These are phyloP conservation scores for Secale cereale DNA, from an alignment of 176 grass and related monocot species.

Conservation along the genomic window DNA sequence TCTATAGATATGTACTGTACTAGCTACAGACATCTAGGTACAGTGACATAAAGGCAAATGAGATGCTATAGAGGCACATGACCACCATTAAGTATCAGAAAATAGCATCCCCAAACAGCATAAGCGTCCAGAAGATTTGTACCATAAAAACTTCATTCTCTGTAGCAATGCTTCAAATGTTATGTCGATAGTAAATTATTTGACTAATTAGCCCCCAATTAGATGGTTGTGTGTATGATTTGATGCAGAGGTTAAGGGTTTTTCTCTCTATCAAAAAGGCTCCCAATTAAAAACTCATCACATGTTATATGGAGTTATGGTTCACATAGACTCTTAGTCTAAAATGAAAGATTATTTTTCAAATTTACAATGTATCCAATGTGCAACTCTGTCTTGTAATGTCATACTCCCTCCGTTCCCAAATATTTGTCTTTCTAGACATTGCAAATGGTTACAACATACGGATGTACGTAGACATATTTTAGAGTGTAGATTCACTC, in stretches of 20 bases:
- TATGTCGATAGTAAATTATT: background rate
- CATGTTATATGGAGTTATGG: background rate
- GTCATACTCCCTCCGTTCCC: too few species aligned
- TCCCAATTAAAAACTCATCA: background rate
- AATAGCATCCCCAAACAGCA: conserved; percentile 12
- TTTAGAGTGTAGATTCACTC: too few species aligned
- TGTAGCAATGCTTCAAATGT: background rate
- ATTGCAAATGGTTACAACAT: too few species aligned
- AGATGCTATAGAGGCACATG: conserved; percentile 3
- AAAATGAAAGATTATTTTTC: background rate
- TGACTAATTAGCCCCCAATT: background rate
- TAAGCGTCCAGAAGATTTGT: background rate
- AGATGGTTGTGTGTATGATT: background rate
- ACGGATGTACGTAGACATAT: too few species aligned
- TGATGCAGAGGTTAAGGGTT: background rate
- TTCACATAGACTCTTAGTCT: background rate
- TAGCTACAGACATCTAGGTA: conserved; percentile 14
- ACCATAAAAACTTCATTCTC: background rate
- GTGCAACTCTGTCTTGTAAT: background rate
- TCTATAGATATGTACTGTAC: background rate
- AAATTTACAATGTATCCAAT: background rate
- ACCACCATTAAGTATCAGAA: background rate
- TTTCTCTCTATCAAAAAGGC: too few species aligned
- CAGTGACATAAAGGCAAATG: conserved; percentile 6
- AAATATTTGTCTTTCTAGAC: too few species aligned